Evolutionary conservation across 1,139 yeast genomes (phyloP), one percentile per base, ranked within the genome.

Genomic region (Torulaspora pretoriensis): DNA sequence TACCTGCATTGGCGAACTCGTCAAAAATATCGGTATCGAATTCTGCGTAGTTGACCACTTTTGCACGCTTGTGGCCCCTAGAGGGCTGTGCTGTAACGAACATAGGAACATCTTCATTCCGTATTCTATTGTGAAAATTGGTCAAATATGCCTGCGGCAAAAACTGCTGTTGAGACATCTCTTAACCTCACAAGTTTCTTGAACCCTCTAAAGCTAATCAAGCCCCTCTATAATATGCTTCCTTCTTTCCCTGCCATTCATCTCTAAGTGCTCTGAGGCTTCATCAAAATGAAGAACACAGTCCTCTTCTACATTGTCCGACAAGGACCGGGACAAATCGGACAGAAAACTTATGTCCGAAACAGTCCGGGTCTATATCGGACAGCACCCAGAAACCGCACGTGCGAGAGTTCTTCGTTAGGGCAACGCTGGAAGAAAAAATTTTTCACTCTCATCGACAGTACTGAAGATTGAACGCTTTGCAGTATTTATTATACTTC

Each of bases 21-120:
- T 81, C 87, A 38, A 82, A 86, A 47, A 79, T 77, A 49, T 86
- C 95, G 50, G 76, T 78, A 57, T 85, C 95, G 50, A 81, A 84
- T 65, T 89, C 97, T 0, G 96, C 92, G 60, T 89, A 90, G 63
- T 85, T 88, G 43, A 88, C 80, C 40, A 81, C 83, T 42, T 79
- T 71, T 3, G 89, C 81, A 56, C 97, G 75, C 60, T 88, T 88
- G 29, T 89, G 84, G 32, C 84, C 75, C 52, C 96, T 76, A 6
- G 88, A 79, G 2, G 83, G 81, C 3, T 90, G 88, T 4, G 85
- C 83, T 3, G 88, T 77, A 39, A 83, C 74, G 50, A 83, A 77
- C 35, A 89, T 68, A 10, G 90, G 83, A 8, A 80, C 80, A 54
- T 81, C 82, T 43, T 78, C 83, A 49, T 80, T 75, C 41, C 80